Conservation (phyloP, 2,329 filamentous ascomycete species). For the Hypoxylon sp. region DNA sequence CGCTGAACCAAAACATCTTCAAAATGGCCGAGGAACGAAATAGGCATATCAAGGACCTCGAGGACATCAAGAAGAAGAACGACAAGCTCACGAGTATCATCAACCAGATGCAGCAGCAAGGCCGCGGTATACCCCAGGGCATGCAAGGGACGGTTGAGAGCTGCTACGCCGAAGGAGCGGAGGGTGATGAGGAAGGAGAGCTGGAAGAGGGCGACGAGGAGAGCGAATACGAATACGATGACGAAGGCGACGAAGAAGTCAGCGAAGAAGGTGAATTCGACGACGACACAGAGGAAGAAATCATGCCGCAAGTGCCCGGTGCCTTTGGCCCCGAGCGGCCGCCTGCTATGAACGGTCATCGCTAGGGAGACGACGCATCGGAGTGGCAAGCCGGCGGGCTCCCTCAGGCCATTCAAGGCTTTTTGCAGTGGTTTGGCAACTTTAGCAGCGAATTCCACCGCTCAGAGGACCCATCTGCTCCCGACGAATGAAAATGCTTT, state of each 20-base stretch:
- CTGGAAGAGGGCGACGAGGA: slow-evolving; percentile 73
- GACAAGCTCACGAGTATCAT: slow-evolving; percentile 94
- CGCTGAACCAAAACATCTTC: slow-evolving; percentile 93
- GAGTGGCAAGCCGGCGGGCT: slow-evolving; percentile 36
- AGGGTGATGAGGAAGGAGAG: slow-evolving; percentile 75
- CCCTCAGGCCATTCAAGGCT: slow-evolving; percentile 20
- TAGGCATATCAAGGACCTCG: slow-evolving; percentile 79
- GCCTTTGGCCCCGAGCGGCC: slow-evolving; percentile 51
- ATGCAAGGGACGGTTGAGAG: slow-evolving; percentile 71
- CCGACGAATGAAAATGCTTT: background rate
- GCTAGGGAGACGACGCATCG: slow-evolving; percentile 47
- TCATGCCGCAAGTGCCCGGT: slow-evolving; percentile 47
- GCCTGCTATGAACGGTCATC: slow-evolving; percentile 52
- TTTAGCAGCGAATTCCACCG: background rate
- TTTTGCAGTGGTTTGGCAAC: slow-evolving; percentile 23
- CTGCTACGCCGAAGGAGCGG: slow-evolving; percentile 70
- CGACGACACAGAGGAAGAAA: slow-evolving; percentile 67
- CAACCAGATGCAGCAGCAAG: slow-evolving; percentile 95
- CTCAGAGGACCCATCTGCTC: background rate
- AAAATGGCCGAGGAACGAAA: slow-evolving; percentile 96
- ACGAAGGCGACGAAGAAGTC: slow-evolving; percentile 64
- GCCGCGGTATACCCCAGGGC: slow-evolving; percentile 79
- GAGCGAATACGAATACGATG: slow-evolving; percentile 75
- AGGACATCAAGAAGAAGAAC: slow-evolving; percentile 85
- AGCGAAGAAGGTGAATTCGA: slow-evolving; percentile 58